phyloP scores from a whole-genome alignment of 2,329 filamentous ascomycete genomes.

The Colletotrichum siamense region DNA sequence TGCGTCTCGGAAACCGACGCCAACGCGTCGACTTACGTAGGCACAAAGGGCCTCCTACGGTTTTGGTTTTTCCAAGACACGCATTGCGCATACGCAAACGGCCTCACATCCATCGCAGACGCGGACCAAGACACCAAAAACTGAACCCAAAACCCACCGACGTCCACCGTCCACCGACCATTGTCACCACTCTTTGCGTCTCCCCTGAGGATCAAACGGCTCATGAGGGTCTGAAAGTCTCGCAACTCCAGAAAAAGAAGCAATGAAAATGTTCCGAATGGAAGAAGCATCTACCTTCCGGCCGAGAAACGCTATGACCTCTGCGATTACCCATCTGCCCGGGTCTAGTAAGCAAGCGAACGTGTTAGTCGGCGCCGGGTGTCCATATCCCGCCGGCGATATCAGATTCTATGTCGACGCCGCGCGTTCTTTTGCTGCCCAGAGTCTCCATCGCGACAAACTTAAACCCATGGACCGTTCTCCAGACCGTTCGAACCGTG shows the following conservation, averaged over 20 bases:
- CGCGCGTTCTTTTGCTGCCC: neutral
- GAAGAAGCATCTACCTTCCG: neutral
- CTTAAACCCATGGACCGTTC: neutral
- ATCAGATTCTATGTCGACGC: neutral
- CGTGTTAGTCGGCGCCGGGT: neutral
- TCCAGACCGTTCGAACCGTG: neutral
- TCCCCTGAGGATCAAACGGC: neutral
- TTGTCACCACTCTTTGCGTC: neutral
- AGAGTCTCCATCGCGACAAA: neutral
- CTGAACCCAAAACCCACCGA: neutral
- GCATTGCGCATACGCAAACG: neutral
- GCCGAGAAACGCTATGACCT: neutral
- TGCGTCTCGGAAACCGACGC: neutral
- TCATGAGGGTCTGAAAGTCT: neutral
- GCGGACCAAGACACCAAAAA: neutral
- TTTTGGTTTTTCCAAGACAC: neutral
- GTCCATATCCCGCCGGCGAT: neutral
- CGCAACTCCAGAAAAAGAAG: neutral
- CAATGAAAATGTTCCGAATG: neutral
- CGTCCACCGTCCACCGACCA: neutral
- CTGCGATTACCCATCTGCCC: neutral
- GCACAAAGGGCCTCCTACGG: neutral
- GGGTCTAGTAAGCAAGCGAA: neutral
- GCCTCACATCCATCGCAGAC: neutral
- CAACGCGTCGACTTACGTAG: slow-evolving; percentile 14